Evolutionary conservation across 2,329 filamentous ascomycete genomes (phyloP), one percentile per base, ranked within the genome.

Genomic region (Elsinoe arachidis): DNA sequence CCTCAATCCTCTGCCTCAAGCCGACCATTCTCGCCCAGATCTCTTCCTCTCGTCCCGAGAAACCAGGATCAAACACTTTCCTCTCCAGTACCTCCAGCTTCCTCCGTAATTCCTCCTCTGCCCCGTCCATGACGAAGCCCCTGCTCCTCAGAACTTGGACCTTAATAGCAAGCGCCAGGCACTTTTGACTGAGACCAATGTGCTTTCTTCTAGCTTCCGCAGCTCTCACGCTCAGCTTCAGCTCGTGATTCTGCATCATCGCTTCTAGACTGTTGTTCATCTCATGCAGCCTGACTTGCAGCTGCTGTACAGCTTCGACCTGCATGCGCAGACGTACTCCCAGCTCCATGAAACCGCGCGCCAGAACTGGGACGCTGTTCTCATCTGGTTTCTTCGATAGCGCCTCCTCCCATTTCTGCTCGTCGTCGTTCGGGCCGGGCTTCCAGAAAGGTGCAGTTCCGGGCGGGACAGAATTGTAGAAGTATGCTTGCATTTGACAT

Each of bases 391-490:
- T 90, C 67, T 87, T 86, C 63, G 86, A 82, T 26, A 92, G 79
- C 0, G 89, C 89, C 64, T 90, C 87, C 66, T 95, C 89, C 87
- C 88, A 95, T 67, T 88, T 87, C 62, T 82, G 80, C 37, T 85
- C 82, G 67, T 91, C 84, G 67, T 93, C 89, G 63, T 81, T 77
- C 1, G 83, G 75, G 14, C 81, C 77, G 1, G 87, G 87, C 62
- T 84, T 81, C 71, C 87, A 91, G 70, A 87, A 90, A 10, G 87
- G 87, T n/a, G 86, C 84, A 67, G 81, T 80, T 55, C 82, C 80
- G 65, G 87, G 82, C 61, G 87, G 84, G 61, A 91, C 87, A 63
- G 88, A 84, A 73, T 93, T 93, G 78, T 93, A 95, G 70, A 93
- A 89, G 75, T 92, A 92, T 67, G 87, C 78, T 70, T 89, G 87